Percentiles rank a stretch among this genome's conserved stretches.
Conservation (phyloP, 2,329 filamentous ascomycete species). For the Tricladium varicosporioides region DNA sequence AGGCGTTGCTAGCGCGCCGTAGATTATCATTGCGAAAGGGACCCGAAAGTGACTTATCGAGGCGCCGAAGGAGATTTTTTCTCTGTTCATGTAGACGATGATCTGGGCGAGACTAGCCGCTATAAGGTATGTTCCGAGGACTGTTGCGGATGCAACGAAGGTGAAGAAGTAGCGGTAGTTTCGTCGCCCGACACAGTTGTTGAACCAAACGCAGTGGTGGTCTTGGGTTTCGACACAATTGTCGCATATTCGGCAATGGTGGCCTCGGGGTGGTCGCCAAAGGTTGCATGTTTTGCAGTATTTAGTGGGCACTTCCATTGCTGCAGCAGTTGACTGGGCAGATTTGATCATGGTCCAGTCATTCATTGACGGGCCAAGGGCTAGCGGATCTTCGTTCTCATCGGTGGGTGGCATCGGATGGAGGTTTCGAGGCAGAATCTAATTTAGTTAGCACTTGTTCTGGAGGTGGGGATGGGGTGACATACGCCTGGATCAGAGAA, state of each 20-base stretch:
- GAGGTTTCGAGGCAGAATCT: conserved; percentile 91
- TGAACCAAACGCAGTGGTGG: conserved; percentile 98
- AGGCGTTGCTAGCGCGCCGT: conserved; percentile 68
- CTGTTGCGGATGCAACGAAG: conserved; percentile 77
- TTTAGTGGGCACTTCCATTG: conserved; percentile 97
- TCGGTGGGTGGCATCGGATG: conserved; percentile 80
- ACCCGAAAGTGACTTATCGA: conserved; percentile 72
- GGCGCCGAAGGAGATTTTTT: conserved; percentile 63
- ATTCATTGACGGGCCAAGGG: conserved; percentile 79
- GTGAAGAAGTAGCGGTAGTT: conserved; percentile 98
- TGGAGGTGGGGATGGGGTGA: conserved; percentile 25
- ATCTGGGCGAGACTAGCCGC: conserved; percentile 79
- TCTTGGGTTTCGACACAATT: conserved; percentile 97
- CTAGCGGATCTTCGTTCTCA: conserved; percentile 76
- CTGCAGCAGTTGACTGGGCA: conserved; percentile 67
- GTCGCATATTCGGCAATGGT: conserved; percentile 95
- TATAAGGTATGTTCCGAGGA: conserved; percentile 74
- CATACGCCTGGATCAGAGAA: conserved; percentile 88
- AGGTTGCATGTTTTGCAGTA: conserved; percentile 98
- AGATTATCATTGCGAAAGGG: conserved; percentile 85
- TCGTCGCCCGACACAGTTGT: conserved; percentile 94
- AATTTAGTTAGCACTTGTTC: conserved; percentile 19
- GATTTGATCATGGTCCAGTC: conserved; percentile 93
- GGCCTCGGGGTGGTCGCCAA: conserved; percentile 92
- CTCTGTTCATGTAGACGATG: conserved; percentile 63